Conservation (phyloP, 192 early-diverging fungal genomes). For the Geosiphon pyriformis region DNA sequence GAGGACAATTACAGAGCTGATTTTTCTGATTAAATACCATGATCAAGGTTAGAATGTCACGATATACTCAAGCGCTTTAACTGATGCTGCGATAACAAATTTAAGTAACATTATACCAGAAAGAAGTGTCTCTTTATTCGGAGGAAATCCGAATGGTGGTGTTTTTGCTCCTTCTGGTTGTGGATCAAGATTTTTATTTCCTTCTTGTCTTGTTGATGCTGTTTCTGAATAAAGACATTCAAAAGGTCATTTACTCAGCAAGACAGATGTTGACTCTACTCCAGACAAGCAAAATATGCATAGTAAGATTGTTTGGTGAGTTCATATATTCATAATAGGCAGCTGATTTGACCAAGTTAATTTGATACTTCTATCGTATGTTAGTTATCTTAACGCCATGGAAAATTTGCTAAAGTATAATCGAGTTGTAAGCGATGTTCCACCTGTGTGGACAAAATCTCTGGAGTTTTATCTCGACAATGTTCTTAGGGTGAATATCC, state of each 20-base stretch:
- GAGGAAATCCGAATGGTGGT: too few relatives aligned
- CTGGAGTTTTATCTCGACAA: constrained; percentile 8
- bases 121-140: too few relatives aligned
- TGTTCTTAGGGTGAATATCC: constrained; percentile 18
- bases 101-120: constrained; percentile 11
- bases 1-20: neutral
- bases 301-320: constrained; percentile 4
- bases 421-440: neutral
- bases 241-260: too few relatives aligned
- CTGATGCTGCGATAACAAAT: constrained; percentile 10
- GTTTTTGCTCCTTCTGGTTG: too few relatives aligned
- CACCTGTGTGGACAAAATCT: constrained; percentile 18
- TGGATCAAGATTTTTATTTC: too few relatives aligned
- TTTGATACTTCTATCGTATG: constrained; percentile 8
- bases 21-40: neutral
- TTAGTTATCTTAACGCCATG: constrained; percentile 12
- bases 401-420: constrained; percentile 1
- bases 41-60: constrained; percentile 11
- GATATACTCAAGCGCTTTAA: constrained; percentile 10
- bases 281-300: constrained; percentile 17
- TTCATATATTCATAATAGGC: constrained; percentile 2
- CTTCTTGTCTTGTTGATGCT: too few relatives aligned
- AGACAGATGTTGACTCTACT: too few relatives aligned
- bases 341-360: constrained; percentile 15
- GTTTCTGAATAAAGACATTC: too few relatives aligned